Evolutionary conservation across 2,329 filamentous ascomycete species (phyloP), one percentile per base, ranked within the genome.

Genomic region (Aspergillus ochraceus): DNA sequence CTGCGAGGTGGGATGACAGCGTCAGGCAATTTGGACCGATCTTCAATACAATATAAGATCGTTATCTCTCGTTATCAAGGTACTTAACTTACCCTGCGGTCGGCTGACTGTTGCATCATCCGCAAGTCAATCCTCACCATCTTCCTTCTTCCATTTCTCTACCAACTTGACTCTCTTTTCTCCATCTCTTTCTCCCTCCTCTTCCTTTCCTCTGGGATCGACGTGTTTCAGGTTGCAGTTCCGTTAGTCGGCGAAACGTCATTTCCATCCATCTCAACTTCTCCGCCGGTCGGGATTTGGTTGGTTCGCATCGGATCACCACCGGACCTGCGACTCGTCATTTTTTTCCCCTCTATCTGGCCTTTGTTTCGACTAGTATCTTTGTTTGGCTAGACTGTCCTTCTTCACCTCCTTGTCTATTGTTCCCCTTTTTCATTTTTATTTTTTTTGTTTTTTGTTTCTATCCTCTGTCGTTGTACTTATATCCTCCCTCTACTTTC

Each of bases 271-370:
- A 49, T 49, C 6, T 49, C 17, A 20, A 22, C 12, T 52, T 12
- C 17, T n/a, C 24, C 36, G 14, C 36, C 22, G 19, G 30, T 24
- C 36, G 30, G n/a, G 14, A 20, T 42, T 32, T 45, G 52, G 19
- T 54, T 54, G 52, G 52, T 12, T 54, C 32, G 19, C 52, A 24
- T 54, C 52, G 22, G 32, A 54, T 54, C 52, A 45, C 52, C 36
- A 42, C 6, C 36, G 36, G 36, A n/a, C 36, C 14, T 42, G 36
- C 36, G 36, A 42, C 30, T 24, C 52, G 39, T 24, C 52, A 42
- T 10, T 24, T 20, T 29, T 14, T 26, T n/a, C n/a, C 24, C n/a
- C 32, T 20, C 30, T 22, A 50, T 55, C 42, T 36, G 19, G 8
- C 54, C 54, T 26, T 30, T 42, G n/a, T 45, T 19, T 42, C 14